Base-by-base conservation (phyloP, 768 basidiomycete genomes). In the Fibroporia radiculosa region DNA sequence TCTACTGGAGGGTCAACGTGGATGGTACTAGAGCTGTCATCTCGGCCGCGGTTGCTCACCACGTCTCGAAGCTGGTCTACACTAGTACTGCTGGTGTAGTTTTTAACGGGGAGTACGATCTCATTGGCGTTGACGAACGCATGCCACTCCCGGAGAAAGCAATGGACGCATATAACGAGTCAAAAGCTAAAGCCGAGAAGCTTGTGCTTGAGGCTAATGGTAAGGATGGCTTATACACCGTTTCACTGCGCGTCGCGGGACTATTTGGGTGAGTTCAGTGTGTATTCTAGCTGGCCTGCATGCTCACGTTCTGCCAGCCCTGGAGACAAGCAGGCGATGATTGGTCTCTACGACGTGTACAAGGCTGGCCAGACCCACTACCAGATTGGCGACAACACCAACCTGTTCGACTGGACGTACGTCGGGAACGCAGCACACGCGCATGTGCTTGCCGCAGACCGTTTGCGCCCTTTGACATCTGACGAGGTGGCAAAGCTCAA, bases 351-450 rank as follows among this genome's bases (percentile, higher is more conserved):
- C 61, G 68, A 82, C 47, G 92, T 84, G 3, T 84, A 89, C 62
- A 73, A 84, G 56, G 74, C 79, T 34, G 78, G 80, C 14, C 86
- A 96, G 62, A 92, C 91, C 0, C 82, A 88, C 53, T 87, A 90
- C 72, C 93, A 97, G 64, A 81, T 99, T 52, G 96, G 96, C 28
- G 73, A 85, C 66, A 96, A 97, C 66, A 80, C 75, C 51, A 98
- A 98, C 61, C 66, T 98, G 3, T 92, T 89, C 57, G 96, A 98
- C 64, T 93, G 86, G 79, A 96, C 93, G 4, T 97, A 97, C 59
- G 91, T 98, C 55, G 91, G 82, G 43, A 99, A 99, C 62, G 83
- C 95, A 49, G 95, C 93, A 1, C 78, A 85, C 56, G 93, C 93
- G 3, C 96, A 99, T 61, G 68, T 99, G 12, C 77, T 98, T 41